A percentile compares a stretch with the other conserved stretches of the same genome.
phyloP scores from a whole-genome alignment of 1,284 basidiomycete genomes.

The Naganishia liquefaciens region DNA sequence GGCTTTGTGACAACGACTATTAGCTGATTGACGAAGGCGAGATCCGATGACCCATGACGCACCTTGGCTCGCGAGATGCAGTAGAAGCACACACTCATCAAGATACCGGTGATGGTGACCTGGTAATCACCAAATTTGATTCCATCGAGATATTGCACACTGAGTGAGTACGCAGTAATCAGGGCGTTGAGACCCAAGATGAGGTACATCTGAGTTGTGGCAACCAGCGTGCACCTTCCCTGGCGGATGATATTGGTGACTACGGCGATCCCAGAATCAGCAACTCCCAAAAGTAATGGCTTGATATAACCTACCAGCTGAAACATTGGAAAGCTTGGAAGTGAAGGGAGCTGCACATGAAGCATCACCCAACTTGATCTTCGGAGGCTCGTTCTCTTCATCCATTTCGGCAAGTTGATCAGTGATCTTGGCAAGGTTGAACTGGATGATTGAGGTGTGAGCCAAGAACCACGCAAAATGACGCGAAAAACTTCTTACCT shows the following conservation, averaged over 20 bases:
- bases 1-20: slow-evolving; percentile 57
- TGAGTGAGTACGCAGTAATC: slow-evolving; percentile 92
- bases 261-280: slow-evolving; percentile 44
- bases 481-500: slow-evolving; percentile 58
- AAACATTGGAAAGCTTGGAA: slow-evolving; percentile 88
- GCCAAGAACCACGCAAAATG: background rate
- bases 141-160: slow-evolving; percentile 92
- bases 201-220: slow-evolving; percentile 98
- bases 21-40: background rate
- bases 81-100: slow-evolving; percentile 96
- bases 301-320: slow-evolving; percentile 67
- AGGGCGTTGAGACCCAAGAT: slow-evolving; percentile 93
- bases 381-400: slow-evolving; percentile 81
- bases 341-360: slow-evolving; percentile 96
- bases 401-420: slow-evolving; percentile 89
- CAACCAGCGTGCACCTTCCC: slow-evolving; percentile 92
- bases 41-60: slow-evolving; percentile 37
- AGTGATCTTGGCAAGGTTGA: slow-evolving; percentile 82
- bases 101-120: slow-evolving; percentile 86
- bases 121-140: slow-evolving; percentile 98
- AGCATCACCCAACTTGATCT: slow-evolving; percentile 95
- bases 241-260: slow-evolving; percentile 94
- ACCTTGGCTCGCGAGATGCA: slow-evolving; percentile 96
- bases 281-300: background rate
- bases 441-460: slow-evolving; percentile 58